phyloP scores from a whole-genome alignment of 163 green algal genomes.

The Scenedesmus sp. region DNA sequence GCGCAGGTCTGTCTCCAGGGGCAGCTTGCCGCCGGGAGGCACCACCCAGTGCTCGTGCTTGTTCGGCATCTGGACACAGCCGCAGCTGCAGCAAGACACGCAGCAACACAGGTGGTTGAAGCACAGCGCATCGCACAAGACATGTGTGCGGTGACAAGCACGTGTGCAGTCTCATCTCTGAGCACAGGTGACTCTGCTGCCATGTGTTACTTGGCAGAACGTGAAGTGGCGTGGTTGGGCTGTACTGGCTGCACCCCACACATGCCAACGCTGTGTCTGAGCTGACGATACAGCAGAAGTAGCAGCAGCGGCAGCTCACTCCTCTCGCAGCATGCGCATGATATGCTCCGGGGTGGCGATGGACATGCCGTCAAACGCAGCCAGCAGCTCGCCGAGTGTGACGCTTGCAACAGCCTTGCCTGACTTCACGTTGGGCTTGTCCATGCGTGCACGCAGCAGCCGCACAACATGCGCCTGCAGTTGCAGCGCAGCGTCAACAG shows the following conservation, averaged over 20 bases:
- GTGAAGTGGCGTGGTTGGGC: too few relatives aligned
- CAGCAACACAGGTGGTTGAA: not conserved
- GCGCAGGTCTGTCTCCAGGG: constrained; percentile 34
- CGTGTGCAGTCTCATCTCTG: not conserved
- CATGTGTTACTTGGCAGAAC: too few relatives aligned
- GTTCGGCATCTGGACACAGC: constrained; percentile 8
- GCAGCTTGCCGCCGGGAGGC: constrained; percentile 19
- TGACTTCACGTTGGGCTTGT: constrained; percentile 40
- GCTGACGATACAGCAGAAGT: not conserved
- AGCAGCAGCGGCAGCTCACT: constrained; percentile 6
- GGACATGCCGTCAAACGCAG: constrained; percentile 22
- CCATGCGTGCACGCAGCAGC: not conserved
- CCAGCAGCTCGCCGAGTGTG: constrained; percentile 23
- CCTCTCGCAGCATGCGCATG: constrained; percentile 5
- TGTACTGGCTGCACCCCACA: not conserved
- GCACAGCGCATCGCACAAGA: not conserved
- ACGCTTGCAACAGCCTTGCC: constrained; percentile 35
- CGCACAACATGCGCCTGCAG: constrained; percentile 38
- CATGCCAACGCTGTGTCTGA: not conserved
- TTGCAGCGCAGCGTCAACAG: not conserved
- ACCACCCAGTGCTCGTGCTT: constrained; percentile 26
- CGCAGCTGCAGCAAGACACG: not conserved
- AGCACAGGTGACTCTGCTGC: not conserved
- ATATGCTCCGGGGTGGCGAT: not conserved
- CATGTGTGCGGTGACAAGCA: not conserved